Evolutionary conservation across 2,329 filamentous ascomycete species (phyloP).

Genomic region (Amylocarpus encephaloides): DNA sequence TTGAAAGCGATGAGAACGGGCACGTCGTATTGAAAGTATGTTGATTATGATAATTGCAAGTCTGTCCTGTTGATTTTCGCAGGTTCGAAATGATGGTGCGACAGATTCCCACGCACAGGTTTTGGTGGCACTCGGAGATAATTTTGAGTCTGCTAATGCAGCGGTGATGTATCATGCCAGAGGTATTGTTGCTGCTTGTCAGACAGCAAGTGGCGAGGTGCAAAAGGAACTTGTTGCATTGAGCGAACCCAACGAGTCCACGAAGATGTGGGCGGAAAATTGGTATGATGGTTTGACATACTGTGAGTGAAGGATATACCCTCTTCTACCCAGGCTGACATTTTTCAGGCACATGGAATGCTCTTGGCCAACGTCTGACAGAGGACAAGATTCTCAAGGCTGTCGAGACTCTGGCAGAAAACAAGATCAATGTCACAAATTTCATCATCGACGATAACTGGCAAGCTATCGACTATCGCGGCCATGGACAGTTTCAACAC

Average conservation of each 20-base stretch:
- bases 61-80: constrained; percentile 12
- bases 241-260: constrained; percentile 41
- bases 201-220: constrained; percentile 38
- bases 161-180: constrained; percentile 86
- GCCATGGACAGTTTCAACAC: constrained; percentile 47
- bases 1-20: constrained; percentile 60
- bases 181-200: constrained; percentile 47
- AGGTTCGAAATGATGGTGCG: constrained; percentile 62
- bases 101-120: constrained; percentile 51
- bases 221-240: constrained; percentile 42
- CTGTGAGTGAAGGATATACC: constrained; percentile 41
- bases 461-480: constrained; percentile 63
- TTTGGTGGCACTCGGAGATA: constrained; percentile 63
- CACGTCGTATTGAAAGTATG: constrained; percentile 60
- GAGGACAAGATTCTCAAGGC: constrained; percentile 74
- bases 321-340: neutral
- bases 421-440: constrained; percentile 71
- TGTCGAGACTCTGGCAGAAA: constrained; percentile 61
- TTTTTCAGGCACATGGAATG: constrained; percentile 76
- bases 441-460: constrained; percentile 97
- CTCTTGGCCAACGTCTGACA: constrained; percentile 74
- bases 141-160: constrained; percentile 69
- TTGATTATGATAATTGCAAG: neutral
- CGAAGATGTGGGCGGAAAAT: constrained; percentile 63
- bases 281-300: constrained; percentile 94